Base-by-base conservation (phyloP, 768 basidiomycete genomes). In the Xerocomus spinulosus region DNA sequence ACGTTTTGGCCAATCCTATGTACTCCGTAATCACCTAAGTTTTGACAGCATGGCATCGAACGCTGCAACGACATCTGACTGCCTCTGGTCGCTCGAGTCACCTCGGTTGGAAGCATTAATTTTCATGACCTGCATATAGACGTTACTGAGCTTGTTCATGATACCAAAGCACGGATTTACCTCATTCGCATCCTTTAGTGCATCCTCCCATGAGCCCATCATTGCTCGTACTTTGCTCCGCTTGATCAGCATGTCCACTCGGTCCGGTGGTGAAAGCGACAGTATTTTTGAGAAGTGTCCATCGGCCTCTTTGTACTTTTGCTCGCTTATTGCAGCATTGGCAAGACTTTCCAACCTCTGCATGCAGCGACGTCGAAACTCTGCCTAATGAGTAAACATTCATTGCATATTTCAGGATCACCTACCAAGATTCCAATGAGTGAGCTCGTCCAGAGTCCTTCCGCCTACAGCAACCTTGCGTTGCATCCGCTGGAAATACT, bases 361-460 rank as follows among this genome's bases (percentile, higher is more conserved):
- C 3, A 2, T 14, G 7, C 46, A 53, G 7, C 35, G 20, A 3
- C 20, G 25, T 38, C 4, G 42, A 35, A 54, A 54, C 20, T 21
- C 53, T 54, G 32, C 0, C 1, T 2, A 15, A 30, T 52, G 5
- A 40, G 36, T 15, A 1, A 2, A 25, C 1, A 5, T 3, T 10
- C 4, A 17, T 51, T 3, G 15, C 9, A 4, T 2, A 1, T 0
- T 2, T 28, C 6, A 10, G 26, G 1, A 15, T 1, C 1, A 54
- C 52, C 1, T 13, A 55, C 52, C 37, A 15, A 15, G 8, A 13
- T 42, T 47, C 52, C 52, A 55, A 1, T 35, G 26, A 1, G n/a
- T 1, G 17, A 13, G 34, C 10, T 45, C 51, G 10, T 41, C 38
- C 12, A 12, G 13, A 3, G 17, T 6, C 5, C 17, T 40, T 6